phyloP scores from a whole-genome alignment of 2,329 filamentous ascomycete species.

The Aspergillus sp. region DNA sequence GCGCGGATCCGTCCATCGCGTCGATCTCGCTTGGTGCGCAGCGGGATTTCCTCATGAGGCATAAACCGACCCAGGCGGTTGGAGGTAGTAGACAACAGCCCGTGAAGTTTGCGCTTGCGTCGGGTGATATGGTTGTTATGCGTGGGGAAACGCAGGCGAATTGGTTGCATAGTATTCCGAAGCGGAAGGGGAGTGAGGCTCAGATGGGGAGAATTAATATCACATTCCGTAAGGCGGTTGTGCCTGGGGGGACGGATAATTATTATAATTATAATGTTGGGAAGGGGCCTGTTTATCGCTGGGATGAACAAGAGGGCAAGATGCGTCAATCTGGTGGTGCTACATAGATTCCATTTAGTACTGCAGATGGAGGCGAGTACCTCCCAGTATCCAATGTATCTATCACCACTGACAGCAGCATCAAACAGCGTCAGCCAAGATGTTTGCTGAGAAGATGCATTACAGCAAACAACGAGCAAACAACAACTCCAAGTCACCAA shows the following conservation, averaged over 20 bases:
- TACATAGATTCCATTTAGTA: too few relatives aligned
- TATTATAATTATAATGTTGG: slow-evolving; percentile 85
- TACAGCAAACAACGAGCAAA: too few relatives aligned
- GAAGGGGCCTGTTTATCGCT: slow-evolving; percentile 65
- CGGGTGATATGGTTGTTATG: slow-evolving; percentile 81
- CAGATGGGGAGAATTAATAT: slow-evolving; percentile 72
- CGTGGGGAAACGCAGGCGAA: slow-evolving; percentile 69
- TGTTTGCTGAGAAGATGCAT: too few relatives aligned
- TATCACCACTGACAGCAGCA: too few relatives aligned
- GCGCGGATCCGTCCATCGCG: slow-evolving; percentile 67
- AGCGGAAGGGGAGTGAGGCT: slow-evolving; percentile 64
- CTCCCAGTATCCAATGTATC: too few relatives aligned
- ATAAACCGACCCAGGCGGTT: slow-evolving; percentile 58
- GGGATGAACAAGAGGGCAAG: slow-evolving; percentile 53
- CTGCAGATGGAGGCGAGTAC: too few relatives aligned
- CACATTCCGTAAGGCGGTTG: slow-evolving; percentile 71
- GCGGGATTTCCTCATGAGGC: slow-evolving; percentile 76
- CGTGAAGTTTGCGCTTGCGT: slow-evolving; percentile 56
- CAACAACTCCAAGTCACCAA: neutral
- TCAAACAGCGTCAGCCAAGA: too few relatives aligned
- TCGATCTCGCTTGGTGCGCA: slow-evolving; percentile 71
- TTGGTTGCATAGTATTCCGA: slow-evolving; percentile 78
- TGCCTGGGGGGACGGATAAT: slow-evolving; percentile 73
- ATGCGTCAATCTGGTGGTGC: slow-evolving; percentile 17
- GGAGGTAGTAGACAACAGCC: slow-evolving; percentile 33